Evolutionary conservation across 345 rosid species (phyloP), one percentile per base, ranked within the genome.

Genomic region (Sonneratia alba): DNA sequence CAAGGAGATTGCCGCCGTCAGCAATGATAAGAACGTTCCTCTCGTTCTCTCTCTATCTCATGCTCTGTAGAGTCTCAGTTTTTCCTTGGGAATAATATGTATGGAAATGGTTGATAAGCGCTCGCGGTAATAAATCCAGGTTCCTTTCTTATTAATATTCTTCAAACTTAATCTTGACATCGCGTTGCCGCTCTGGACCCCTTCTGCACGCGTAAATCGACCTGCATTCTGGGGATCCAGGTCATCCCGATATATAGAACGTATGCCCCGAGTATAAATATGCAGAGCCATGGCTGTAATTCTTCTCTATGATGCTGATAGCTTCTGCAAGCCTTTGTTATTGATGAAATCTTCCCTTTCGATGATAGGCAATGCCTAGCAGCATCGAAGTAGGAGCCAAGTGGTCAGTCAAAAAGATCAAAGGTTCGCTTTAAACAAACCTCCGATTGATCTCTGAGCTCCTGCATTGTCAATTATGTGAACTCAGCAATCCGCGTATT

Each of bases 331-430:
- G 51, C 13, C 14, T 8, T 0, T n/a, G 34, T 57, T 57, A 24
- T 57, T 57, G 57, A 53, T 53, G 22, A 53, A 53, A 53, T 13
- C 34, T 57, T n/a, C 24, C 14, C 14, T 62, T 13, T 62, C 10
- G 66, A 27, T 34, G 13, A 62, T 79, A 93, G 98, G 87, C 95
- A 55, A 12, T 93, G 76, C 86, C 90, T 7, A 85, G 73, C 79
- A 90, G 91, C 80, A 90, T 90, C 49, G 94, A 88, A 88, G 98
- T 94, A 81, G 98, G 98, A 76, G 83, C 98, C 56, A 95, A 89
- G 76, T 92, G 97, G 97, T 71, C 90, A 81, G 99, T 92, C 65
- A 92, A 87, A 83, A 95, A 90, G 81, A 62, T 95, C 72, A 95
- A 92, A 95, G 99, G 99, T 89, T 70, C 38, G 66, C 12, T 36